These are phyloP conservation scores for Saturnispora diversa DNA, from an alignment of 805 yeast species.

Conservation along the genomic window DNA sequence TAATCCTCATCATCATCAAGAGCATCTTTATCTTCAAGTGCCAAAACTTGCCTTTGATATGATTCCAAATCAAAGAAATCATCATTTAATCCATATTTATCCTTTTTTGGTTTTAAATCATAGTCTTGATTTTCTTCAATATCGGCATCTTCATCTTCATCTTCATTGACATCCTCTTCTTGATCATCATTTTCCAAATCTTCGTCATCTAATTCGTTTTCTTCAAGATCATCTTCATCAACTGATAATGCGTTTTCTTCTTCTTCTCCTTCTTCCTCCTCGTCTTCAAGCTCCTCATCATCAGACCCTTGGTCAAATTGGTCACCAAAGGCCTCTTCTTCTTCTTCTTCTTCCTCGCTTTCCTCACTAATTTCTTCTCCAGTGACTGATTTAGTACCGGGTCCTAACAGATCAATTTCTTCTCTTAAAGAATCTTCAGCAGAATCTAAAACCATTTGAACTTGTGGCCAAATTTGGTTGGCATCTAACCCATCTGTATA, in stretches of 20 bases:
- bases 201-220: slow-evolving; percentile 17
- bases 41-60: slow-evolving; percentile 34
- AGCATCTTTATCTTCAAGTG: slow-evolving; percentile 31
- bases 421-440: slow-evolving; percentile 56
- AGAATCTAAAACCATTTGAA: slow-evolving; percentile 74
- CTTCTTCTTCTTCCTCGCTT: slow-evolving; percentile 23
- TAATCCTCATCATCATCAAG: slow-evolving; percentile 37
- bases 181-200: slow-evolving; percentile 23
- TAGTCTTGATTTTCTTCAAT: slow-evolving; percentile 13
- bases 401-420: slow-evolving; percentile 39
- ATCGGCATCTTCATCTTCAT: slow-evolving; percentile 16
- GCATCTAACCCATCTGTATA: slow-evolving; percentile 83
- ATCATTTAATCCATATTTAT: slow-evolving; percentile 62
- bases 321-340: slow-evolving; percentile 26
- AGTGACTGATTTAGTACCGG: no score
- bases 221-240: slow-evolving; percentile 26
- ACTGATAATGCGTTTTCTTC: slow-evolving; percentile 26
- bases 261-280: slow-evolving; percentile 22
- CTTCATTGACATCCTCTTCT: slow-evolving; percentile 33
- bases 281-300: slow-evolving; percentile 25
- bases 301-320: slow-evolving; percentile 25
- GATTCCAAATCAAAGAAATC: slow-evolving; percentile 79
- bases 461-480: slow-evolving; percentile 89
- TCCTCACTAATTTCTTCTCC: slow-evolving; percentile 10
- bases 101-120: slow-evolving; percentile 27